phyloP scores from a whole-genome alignment of 768 basidiomycete genomes.

The Macrolepiota fuliginosa region DNA sequence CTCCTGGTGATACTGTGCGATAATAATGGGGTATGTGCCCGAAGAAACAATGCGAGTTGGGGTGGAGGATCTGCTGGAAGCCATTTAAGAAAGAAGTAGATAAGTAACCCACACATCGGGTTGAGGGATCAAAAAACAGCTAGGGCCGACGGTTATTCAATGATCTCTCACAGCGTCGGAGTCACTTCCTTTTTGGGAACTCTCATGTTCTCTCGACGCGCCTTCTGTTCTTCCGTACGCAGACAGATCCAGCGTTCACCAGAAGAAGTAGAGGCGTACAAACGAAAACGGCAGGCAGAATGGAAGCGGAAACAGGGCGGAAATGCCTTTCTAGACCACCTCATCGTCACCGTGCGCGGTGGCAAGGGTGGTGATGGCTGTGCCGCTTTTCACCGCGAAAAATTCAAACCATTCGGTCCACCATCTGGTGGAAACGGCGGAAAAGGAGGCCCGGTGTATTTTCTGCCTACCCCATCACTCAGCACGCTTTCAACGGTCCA shows the following conservation, averaged over 20 bases:
- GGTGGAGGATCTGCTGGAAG: not conserved
- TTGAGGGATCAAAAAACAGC: not conserved
- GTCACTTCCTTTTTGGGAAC: constrained; percentile 10
- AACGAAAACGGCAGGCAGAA: constrained; percentile 58
- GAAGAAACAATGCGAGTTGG: constrained; percentile 1
- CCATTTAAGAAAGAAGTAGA: not conserved
- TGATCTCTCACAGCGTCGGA: not conserved
- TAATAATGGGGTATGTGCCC: constrained; percentile 10
- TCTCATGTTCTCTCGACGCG: constrained; percentile 7
- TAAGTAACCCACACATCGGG: not conserved
- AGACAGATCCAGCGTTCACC: constrained; percentile 6
- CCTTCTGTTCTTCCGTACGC: constrained; percentile 1
- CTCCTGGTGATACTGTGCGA: constrained; percentile 12
- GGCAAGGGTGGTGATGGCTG: constrained; percentile 92
- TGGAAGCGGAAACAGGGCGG: constrained; percentile 77
- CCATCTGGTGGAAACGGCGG: constrained; percentile 96
- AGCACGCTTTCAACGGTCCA: constrained; percentile 76
- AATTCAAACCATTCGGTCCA: constrained; percentile 78
- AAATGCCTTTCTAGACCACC: constrained; percentile 78
- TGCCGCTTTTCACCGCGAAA: constrained; percentile 91
- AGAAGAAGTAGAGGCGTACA: constrained; percentile 35
- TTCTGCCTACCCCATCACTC: constrained; percentile 73
- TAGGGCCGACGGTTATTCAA: not conserved
- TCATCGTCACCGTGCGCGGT: constrained; percentile 73
- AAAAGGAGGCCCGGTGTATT: constrained; percentile 82